These are phyloP conservation scores for Cinchona pubescens DNA, from an alignment of 257 asterid species.

Conservation along the genomic window DNA sequence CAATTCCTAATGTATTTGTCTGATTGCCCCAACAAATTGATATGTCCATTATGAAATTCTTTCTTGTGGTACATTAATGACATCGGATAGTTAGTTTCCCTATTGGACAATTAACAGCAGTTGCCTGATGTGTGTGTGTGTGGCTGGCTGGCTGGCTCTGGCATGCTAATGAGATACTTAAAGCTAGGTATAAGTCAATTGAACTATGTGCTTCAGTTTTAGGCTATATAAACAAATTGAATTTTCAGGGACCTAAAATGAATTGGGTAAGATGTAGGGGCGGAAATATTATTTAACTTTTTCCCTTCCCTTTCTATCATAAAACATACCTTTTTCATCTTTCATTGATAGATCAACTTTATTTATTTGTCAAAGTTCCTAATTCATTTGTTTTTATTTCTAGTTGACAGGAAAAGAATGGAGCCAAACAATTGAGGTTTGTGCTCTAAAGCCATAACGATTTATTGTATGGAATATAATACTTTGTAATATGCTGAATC, in stretches of 20 bases:
- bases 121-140: background rate
- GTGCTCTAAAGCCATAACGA: constrained; percentile 24
- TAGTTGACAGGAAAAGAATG: constrained; percentile 85
- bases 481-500: constrained; percentile 8
- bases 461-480: background rate
- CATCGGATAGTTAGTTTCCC: background rate
- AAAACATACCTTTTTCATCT: background rate
- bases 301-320: background rate
- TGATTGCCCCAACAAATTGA: background rate
- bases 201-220: background rate
- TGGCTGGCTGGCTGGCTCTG: too few relatives aligned
- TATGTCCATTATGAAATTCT: background rate
- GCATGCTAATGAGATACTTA: background rate
- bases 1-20: background rate
- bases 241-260: background rate
- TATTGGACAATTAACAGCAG: background rate
- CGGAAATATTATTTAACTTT: background rate
- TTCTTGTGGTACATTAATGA: background rate
- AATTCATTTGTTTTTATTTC: constrained; percentile 14
- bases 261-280: background rate
- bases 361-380: background rate
- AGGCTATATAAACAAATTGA: background rate
- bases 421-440: constrained; percentile 81
- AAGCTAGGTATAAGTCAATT: background rate
- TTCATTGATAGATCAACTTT: background rate